Conservation (phyloP, 176 grass and related monocot genomes). For the Oryza coarctata region DNA sequence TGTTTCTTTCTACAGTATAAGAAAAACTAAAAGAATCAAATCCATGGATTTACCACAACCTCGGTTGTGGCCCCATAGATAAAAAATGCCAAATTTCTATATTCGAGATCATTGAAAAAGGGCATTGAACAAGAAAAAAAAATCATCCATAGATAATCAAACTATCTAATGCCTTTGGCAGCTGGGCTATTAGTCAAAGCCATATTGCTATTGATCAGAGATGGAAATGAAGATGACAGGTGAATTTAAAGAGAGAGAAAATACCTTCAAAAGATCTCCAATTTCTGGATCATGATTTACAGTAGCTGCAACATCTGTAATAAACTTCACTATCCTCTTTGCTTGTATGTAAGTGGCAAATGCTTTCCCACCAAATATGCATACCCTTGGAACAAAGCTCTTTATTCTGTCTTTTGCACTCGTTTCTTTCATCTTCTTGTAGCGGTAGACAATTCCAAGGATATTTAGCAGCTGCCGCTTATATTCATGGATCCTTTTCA, state of each 20-base stretch:
- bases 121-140: too few relatives aligned
- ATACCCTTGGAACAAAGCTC: conserved; percentile 86
- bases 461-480: conserved; percentile 94
- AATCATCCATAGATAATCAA: too few relatives aligned
- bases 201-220: conserved; percentile 9
- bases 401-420: conserved; percentile 60
- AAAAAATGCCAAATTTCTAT: too few relatives aligned
- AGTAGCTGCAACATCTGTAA: conserved; percentile 87
- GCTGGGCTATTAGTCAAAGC: background rate
- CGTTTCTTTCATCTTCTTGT: conserved; percentile 99
- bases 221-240: conserved; percentile 9
- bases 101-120: too few relatives aligned
- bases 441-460: conserved; percentile 94
- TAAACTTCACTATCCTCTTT: conserved; percentile 98
- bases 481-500: conserved; percentile 99
- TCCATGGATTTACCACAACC: too few relatives aligned
- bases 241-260: background rate
- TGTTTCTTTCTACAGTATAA: too few relatives aligned
- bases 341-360: conserved; percentile 98
- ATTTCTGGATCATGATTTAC: conserved; percentile 93
- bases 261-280: conserved; percentile 96
- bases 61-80: too few relatives aligned
- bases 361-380: conserved; percentile 99
- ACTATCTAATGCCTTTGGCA: background rate
- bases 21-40: too few relatives aligned